A percentile compares a stretch with the other conserved stretches of the same genome.
Evolutionary conservation across 2,329 filamentous ascomycete genomes (phyloP).

Genomic region (Aspergillus puulaauensis): DNA sequence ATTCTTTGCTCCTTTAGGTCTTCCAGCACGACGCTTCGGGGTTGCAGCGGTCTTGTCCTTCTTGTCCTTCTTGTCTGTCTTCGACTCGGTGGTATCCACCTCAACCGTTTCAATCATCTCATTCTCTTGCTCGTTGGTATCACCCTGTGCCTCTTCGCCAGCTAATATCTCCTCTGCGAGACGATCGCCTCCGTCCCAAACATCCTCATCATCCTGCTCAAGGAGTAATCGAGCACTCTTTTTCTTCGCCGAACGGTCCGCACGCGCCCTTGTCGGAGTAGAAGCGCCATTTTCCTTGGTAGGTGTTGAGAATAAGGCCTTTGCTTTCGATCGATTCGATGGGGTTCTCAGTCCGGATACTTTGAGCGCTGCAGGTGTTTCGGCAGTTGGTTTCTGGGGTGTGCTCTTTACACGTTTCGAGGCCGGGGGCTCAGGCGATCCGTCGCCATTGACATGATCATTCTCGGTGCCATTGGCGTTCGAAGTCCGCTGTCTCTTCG

Average conservation of each 20-base stretch:
- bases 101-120: constrained; percentile 34
- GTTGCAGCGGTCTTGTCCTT: constrained; percentile 47
- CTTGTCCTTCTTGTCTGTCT: constrained; percentile 38
- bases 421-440: constrained; percentile 25
- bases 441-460: constrained; percentile 24
- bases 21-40: constrained; percentile 55
- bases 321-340: constrained; percentile 36
- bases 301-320: constrained; percentile 42
- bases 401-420: constrained; percentile 30
- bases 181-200: constrained; percentile 64
- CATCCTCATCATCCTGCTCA: constrained; percentile 67
- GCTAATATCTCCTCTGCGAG: constrained; percentile 69
- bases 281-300: constrained; percentile 29
- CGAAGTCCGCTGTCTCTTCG: constrained; percentile 37
- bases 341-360: constrained; percentile 39
- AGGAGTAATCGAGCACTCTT: constrained; percentile 80
- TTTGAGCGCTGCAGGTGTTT: constrained; percentile 30
- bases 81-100: constrained; percentile 33
- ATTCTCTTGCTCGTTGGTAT: constrained; percentile 22
- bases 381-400: constrained; percentile 30
- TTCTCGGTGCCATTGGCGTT: constrained; percentile 28
- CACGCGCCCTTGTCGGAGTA: constrained; percentile 66
- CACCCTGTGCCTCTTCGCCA: constrained; percentile 34
- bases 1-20: constrained; percentile 57
- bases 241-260: constrained; percentile 79